Base-by-base conservation (phyloP, 768 basidiomycete species). In the Gelatoporia subvermispora region DNA sequence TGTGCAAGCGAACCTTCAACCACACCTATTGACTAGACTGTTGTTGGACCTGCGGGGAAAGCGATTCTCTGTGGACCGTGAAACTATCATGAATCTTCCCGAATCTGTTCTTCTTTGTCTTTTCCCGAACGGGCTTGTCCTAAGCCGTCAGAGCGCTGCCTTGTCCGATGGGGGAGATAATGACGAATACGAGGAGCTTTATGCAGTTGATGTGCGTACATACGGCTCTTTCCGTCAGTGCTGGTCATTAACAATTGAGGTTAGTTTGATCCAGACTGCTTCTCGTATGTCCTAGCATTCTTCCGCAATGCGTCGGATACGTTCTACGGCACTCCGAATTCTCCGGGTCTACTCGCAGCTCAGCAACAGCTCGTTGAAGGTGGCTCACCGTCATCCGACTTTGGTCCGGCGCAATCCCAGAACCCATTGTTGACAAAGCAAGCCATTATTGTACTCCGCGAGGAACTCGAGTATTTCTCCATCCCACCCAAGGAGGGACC, bases 391-490 rank as follows among this genome's bases (percentile, higher is more conserved):
- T 69, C 75, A 18, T 72, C 83, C 17, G 76, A 82, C 53, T 82
- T 83, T 61, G 73, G 74, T 17, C 77, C 85, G 11, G 67, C 82
- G 16, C 73, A 81, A 24, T 78, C 82, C 44, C 89, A 93, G 65
- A 98, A 97, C 62, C 96, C 96, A 0, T 76, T 99, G 35, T 75
- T 97, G 46, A 79, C 85, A 41, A 97, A 98, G 70, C 96, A 98
- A 68, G 94, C 95, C 23, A 97, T 99, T 63, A 98, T 98, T 58
- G 95, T 99, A 41, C 82, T 99, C 22, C 80, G 96, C 23, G 96
- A 99, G 66, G 96, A 99, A 70, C 76, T 99, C 45, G 96, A 99
- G 67, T 99, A 98, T 65, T 99, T 99, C 57, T 86, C 92, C 31
- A 97, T 99, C 52, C 93, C 95, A 2, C 85, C 89, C 13, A 82